Evolutionary conservation across 2,329 filamentous ascomycete species (phyloP), one percentile per base, ranked within the genome.

Genomic region (Ophiostoma sp.): DNA sequence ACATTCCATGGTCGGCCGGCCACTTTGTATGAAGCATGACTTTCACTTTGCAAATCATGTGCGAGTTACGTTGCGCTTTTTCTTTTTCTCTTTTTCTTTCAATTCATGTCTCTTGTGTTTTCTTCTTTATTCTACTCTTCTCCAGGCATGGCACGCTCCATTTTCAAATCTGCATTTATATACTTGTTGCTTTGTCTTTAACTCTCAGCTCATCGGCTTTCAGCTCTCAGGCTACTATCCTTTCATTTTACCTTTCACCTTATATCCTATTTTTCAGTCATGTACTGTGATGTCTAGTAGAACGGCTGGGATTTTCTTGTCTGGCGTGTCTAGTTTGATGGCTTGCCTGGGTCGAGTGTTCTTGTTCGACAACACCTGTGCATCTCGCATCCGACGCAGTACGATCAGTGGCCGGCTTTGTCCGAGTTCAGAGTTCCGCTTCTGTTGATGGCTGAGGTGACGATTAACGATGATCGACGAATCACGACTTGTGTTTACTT

Each of bases 391-490:
- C 36, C 36, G 13, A 39, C 10, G 36, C 44, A 48, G 52, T 54
- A 54, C 52, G 57, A 57, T 15, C 17, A 57, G 7, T 17, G n/a
- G 17, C 17, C n/a, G 52, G 8, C 52, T 48, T n/a, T 11, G 52
- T 31, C 44, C 44, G 44, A 60, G n/a, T 33, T 35, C 52, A 27
- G 27, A 36, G 60, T 36, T 64, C 33, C 31, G 23, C 60, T 36
- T 64, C 60, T 62, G 57, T 11, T 20, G 13, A 35, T 35, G 60
- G 48, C 23, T 5, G 57, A 64, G 57, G 57, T 15, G 60, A 64
- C 60, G 60, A 64, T n/a, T 64, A 64, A 64, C 31, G 60, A 65
- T 23, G 62, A 39, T 65, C 35, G 35, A 65, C 35, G 62, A 39
- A 11, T 65, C 20, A 65, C n/a, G 62, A 36, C 41, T 20, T 64